Percentiles rank a stretch among this genome's conserved stretches.
Conservation (phyloP, 1,284 basidiomycete species). For the Fistulinella cinereoalba region DNA sequence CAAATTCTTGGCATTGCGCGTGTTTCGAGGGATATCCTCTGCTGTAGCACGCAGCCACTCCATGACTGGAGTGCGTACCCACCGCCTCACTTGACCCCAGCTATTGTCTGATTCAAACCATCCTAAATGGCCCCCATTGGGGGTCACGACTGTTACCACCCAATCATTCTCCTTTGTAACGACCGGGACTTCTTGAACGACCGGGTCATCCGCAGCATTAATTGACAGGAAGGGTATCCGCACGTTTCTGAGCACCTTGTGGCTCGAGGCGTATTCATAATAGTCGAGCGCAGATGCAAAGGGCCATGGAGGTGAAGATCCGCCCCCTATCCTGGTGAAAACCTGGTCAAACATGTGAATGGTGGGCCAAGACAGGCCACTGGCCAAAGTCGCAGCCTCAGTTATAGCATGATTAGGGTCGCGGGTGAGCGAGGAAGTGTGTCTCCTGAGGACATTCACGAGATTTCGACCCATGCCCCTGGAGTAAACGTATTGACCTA, state of each 20-base stretch:
- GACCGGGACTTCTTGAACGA: slow-evolving; percentile 64
- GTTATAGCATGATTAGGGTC: slow-evolving; percentile 53
- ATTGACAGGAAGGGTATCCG: slow-evolving; percentile 77
- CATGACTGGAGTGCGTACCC: slow-evolving; percentile 70
- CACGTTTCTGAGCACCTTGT: slow-evolving; percentile 55
- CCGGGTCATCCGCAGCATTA: slow-evolving; percentile 91
- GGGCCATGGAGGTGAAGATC: slow-evolving; percentile 77
- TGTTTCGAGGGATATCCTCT: slow-evolving; percentile 47
- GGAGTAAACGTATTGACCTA: slow-evolving; percentile 76
- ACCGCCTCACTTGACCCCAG: slow-evolving; percentile 51
- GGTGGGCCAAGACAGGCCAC: slow-evolving; percentile 51
- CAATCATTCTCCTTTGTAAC: slow-evolving; percentile 58
- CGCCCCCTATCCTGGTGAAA: slow-evolving; percentile 76
- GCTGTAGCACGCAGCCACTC: slow-evolving; percentile 70
- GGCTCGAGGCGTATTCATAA: slow-evolving; percentile 69
- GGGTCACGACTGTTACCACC: slow-evolving; percentile 73
- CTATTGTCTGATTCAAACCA: slow-evolving; percentile 75
- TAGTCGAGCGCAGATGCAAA: slow-evolving; percentile 78
- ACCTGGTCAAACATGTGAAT: slow-evolving; percentile 61
- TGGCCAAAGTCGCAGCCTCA: slow-evolving; percentile 43
- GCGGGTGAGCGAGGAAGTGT: slow-evolving; percentile 49
- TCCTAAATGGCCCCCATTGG: slow-evolving; percentile 88
- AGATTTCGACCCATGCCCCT: slow-evolving; percentile 83
- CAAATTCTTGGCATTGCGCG: slow-evolving; percentile 30
- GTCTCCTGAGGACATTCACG: slow-evolving; percentile 60